Base-by-base conservation (phyloP, 192 early-diverging fungal species). In the Coemansia asiatica region DNA sequence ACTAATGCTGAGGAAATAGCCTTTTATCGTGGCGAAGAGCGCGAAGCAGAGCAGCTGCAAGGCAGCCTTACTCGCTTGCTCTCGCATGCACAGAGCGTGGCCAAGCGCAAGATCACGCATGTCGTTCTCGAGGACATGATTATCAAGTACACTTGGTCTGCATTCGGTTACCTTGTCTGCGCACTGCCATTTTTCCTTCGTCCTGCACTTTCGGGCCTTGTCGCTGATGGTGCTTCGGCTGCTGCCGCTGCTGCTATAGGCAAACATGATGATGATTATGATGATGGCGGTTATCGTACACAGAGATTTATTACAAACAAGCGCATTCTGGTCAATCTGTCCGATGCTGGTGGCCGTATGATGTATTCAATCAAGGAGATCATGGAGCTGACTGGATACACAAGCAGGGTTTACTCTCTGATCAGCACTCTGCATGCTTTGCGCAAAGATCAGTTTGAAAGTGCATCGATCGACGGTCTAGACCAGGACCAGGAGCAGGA, bases 1-100 rank as follows among this genome's bases (percentile, higher is more conserved):
- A 92, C 94, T 61, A 95, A 97, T 66, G 95, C 95, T 12, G 97
- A 97, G 69, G 97, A 98, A 67, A 90, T 98, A 71, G 97, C 97
- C 0, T 85, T 98, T 27, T 97, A 92, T 75, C 77, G 85, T 46
- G 97, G 97, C 31, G 89, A 90, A 29, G 63, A 88, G 26, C 85
- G 90, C 31, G 97, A 98, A 71, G 88, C 85, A 68, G 84, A 82
- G 21, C 91, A 93, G 57, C 75, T 97, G 68, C 86, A 92, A 57
- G 74, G 81, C 55, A 90, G 86, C 56, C 95, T 95, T 70, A 75
- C 76, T 61, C 72, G 83, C 15, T 84, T 98, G 8, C 87, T 95
- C 56, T 74, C 84, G 28, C 97, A 98, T 64, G 86, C 95, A 60
- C 91, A 92, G 60, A 81, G 83, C 28, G 89, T 96, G 40, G 94